Conservation (phyloP, 345 rosid species). For the Gossypioides kirkii region DNA sequence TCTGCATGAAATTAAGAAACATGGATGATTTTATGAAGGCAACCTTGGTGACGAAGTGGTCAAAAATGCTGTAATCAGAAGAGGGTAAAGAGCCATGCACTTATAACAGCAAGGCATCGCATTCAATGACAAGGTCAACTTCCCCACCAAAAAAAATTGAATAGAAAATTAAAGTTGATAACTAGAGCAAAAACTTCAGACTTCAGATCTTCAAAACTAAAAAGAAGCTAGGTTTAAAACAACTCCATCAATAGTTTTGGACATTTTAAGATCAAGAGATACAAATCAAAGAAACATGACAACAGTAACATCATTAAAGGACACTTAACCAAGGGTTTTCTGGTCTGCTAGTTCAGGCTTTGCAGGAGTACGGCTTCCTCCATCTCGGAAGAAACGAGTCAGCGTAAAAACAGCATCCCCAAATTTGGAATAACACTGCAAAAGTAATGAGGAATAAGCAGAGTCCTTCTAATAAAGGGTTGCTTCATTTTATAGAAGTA, state of each 20-base stretch:
- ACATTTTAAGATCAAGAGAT: neutral
- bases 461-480: slow-evolving; percentile 15
- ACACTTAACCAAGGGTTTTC: slow-evolving; percentile 42
- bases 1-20: slow-evolving; percentile 1
- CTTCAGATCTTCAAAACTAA: neutral
- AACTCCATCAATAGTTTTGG: neutral
- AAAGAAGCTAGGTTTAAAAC: neutral
- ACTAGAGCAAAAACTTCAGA: neutral
- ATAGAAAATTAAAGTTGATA: neutral
- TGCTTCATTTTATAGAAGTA: slow-evolving; percentile 11
- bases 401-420: slow-evolving; percentile 79
- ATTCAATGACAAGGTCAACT: neutral
- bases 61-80: neutral
- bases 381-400: slow-evolving; percentile 84
- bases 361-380: slow-evolving; percentile 26
- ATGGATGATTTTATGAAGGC: neutral
- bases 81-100: neutral
- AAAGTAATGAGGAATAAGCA: slow-evolving; percentile 24
- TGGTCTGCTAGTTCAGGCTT: slow-evolving; percentile 31
- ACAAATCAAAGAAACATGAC: neutral
- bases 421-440: slow-evolving; percentile 75
- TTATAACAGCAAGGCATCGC: neutral
- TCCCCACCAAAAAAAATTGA: neutral
- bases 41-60: neutral
- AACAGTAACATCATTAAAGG: slow-evolving; percentile 17